A percentile compares a stretch with the other conserved stretches of the same genome.
Evolutionary conservation across 371 early-diverging fungal genomes (phyloP).

Genomic region (Mucor lusitanicus): DNA sequence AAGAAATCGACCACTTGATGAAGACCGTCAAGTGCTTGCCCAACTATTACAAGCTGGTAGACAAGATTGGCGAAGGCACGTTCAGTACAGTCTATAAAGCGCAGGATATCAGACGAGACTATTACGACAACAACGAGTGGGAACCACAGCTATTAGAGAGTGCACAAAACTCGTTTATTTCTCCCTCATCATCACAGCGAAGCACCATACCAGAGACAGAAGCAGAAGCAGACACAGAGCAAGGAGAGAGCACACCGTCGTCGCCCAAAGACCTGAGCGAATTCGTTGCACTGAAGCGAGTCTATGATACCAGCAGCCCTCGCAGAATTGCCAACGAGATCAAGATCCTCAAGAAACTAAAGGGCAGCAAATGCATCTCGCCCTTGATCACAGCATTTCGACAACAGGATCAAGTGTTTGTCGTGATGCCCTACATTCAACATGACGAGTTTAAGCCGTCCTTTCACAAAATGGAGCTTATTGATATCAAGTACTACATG

Average conservation of each 20-base stretch:
- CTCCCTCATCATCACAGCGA: background rate
- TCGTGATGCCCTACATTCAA: conserved; percentile 89
- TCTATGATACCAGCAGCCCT: conserved; percentile 89
- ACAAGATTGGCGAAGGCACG: conserved; percentile 18
- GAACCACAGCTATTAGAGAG: background rate
- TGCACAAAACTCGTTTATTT: background rate
- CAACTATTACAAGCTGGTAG: conserved; percentile 65
- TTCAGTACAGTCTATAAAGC: conserved; percentile 98
- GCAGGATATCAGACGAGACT: conserved; percentile 68
- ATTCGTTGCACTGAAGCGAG: conserved; percentile 90
- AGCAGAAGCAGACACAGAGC: conserved; percentile 5
- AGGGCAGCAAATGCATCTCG: conserved; percentile 59
- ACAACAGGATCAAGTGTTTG: conserved; percentile 82
- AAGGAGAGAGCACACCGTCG: background rate
- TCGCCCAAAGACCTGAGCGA: conserved; percentile 23
- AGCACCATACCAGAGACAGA: background rate
- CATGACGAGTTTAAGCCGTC: conserved; percentile 76
- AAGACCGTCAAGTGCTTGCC: conserved; percentile 54
- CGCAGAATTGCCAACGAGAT: conserved; percentile 91
- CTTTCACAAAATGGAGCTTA: background rate
- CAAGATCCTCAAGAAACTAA: conserved; percentile 64
- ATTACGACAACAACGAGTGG: conserved; percentile 63
- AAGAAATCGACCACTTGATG: conserved; percentile 49
- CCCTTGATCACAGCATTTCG: conserved; percentile 84
- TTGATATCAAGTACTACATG: conserved; percentile 85